Percentiles rank a stretch among this genome's conserved stretches.
phyloP scores from a whole-genome alignment of 495 filamentous ascomycete species.

The Usnea hakonensis region DNA sequence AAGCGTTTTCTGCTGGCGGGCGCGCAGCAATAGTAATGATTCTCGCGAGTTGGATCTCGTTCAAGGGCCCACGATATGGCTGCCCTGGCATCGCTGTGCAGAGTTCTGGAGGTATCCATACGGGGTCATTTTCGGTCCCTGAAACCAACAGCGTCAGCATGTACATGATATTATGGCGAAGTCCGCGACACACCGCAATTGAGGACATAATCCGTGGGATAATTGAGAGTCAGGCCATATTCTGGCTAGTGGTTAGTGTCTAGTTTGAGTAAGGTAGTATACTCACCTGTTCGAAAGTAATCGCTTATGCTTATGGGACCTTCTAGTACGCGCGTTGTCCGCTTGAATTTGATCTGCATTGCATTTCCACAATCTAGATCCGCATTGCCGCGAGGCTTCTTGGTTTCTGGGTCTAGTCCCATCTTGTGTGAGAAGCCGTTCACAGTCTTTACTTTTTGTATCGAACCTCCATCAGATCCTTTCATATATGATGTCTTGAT shows the following conservation, averaged over 20 bases:
- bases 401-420: not conserved
- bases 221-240: not conserved
- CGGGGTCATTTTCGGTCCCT: not conserved
- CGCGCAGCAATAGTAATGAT: not conserved
- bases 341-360: not conserved
- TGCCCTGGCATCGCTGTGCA: not conserved
- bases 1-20: not conserved
- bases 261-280: too few relatives aligned
- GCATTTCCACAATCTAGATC: not conserved
- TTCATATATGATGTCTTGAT: not conserved
- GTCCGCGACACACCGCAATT: not conserved
- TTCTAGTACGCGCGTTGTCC: not conserved
- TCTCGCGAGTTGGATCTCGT: not conserved
- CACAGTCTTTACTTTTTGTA: not conserved
- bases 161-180: not conserved
- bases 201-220: not conserved
- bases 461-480: not conserved
- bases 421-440: not conserved
- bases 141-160: not conserved
- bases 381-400: not conserved
- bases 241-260: not conserved
- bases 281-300: not conserved
- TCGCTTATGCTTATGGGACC: not conserved
- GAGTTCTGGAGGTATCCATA: not conserved
- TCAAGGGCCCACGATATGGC: not conserved